Conservation (phyloP, 2,329 filamentous ascomycete species). For the Alternaria atra region DNA sequence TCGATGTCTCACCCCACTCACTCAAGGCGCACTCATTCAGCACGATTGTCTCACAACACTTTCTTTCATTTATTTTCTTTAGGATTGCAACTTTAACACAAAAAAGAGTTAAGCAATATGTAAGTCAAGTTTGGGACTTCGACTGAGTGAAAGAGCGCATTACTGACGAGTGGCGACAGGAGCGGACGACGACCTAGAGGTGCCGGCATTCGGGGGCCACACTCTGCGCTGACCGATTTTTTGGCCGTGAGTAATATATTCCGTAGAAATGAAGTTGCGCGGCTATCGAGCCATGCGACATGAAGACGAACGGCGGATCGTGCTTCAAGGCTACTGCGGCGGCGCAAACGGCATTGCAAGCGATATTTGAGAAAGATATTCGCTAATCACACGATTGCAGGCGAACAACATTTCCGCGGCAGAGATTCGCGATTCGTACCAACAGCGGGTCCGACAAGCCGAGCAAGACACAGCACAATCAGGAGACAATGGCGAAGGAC, state of each 20-base stretch:
- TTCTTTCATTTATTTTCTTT: not conserved
- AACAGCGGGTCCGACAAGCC: conserved; percentile 61
- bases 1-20: conserved; percentile 17
- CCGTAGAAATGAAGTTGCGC: not conserved
- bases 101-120: conserved; percentile 18
- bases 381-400: conserved; percentile 46
- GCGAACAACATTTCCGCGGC: conserved; percentile 76
- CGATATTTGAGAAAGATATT: not conserved
- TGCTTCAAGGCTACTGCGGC: not conserved
- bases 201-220: conserved; percentile 64
- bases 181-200: conserved; percentile 50
- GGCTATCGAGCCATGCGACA: not conserved
- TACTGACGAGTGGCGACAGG: conserved; percentile 39
- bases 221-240: conserved; percentile 74
- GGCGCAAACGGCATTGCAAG: not conserved
- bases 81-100: not conserved
- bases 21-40: conserved; percentile 1
- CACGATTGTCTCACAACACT: not conserved
- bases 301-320: not conserved
- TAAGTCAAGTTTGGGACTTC: conserved; percentile 7
- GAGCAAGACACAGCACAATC: conserved; percentile 50
- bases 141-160: not conserved
- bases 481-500: conserved; percentile 49
- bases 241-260: conserved; percentile 62
- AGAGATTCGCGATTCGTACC: conserved; percentile 69